A percentile compares a stretch with the other conserved stretches of the same genome.
Conservation (phyloP, 2,329 filamentous ascomycete species). For the Fusarium coicis region DNA sequence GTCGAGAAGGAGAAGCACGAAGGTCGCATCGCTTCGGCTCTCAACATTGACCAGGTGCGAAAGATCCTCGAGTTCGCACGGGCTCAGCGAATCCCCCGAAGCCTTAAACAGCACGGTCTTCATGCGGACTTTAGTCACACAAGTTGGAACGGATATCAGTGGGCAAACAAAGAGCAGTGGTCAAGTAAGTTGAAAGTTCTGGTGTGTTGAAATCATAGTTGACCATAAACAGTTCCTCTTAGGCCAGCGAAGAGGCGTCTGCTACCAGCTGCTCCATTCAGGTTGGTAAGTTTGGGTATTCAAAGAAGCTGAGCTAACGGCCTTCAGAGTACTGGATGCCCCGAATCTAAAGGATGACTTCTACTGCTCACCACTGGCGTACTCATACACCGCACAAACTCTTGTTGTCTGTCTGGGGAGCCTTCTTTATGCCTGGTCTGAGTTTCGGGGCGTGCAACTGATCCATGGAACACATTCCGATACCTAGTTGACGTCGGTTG, state of each 20-base stretch:
- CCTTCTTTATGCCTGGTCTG: conserved; percentile 89
- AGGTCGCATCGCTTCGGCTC: conserved; percentile 79
- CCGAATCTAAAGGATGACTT: conserved; percentile 92
- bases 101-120: neutral
- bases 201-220: neutral
- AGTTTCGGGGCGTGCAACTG: conserved; percentile 70
- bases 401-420: conserved; percentile 86
- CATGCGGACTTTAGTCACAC: conserved; percentile 29
- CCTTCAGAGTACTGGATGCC: conserved; percentile 80
- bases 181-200: conserved; percentile 2
- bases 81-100: conserved; percentile 5
- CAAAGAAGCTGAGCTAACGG: conserved; percentile 45
- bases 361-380: conserved; percentile 92
- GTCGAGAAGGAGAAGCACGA: conserved; percentile 77
- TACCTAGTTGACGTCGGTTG: conserved; percentile 81
- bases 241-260: conserved; percentile 47
- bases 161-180: conserved; percentile 32
- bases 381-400: conserved; percentile 77
- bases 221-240: conserved; percentile 24
- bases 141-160: conserved; percentile 43
- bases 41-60: conserved; percentile 78
- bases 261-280: conserved; percentile 80
- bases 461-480: conserved; percentile 49
- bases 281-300: conserved; percentile 59
- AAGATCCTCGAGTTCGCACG: conserved; percentile 70